Percentiles rank a stretch among this genome's conserved stretches.
These are phyloP conservation scores for Penicillium polonicum DNA, from an alignment of 2,329 filamentous ascomycete species.

Conservation along the genomic window DNA sequence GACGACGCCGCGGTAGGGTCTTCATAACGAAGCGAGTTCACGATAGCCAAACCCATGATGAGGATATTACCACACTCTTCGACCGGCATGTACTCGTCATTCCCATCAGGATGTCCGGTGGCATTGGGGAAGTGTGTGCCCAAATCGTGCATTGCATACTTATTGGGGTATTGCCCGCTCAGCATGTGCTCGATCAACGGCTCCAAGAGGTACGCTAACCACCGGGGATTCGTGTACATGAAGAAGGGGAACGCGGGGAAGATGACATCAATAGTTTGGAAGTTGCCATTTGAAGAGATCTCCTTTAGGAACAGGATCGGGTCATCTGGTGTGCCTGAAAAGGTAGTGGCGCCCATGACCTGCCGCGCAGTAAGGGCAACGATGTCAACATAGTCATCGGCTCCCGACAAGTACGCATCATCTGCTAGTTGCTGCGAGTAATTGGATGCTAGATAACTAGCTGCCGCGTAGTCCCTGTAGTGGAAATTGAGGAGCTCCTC, in stretches of 20 bases:
- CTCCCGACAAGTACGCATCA: slow-evolving; percentile 72
- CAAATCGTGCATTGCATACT: slow-evolving; percentile 55
- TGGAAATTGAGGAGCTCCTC: slow-evolving; percentile 71
- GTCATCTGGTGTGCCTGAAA: slow-evolving; percentile 67
- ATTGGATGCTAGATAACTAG: slow-evolving; percentile 63
- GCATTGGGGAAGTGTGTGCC: slow-evolving; percentile 56
- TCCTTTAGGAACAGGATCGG: slow-evolving; percentile 80
- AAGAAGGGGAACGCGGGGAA: slow-evolving; percentile 86
- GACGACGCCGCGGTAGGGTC: slow-evolving; percentile 57
- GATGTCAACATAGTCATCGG: slow-evolving; percentile 73
- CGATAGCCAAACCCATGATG: slow-evolving; percentile 75
- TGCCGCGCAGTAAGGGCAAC: slow-evolving; percentile 76
- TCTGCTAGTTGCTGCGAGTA: slow-evolving; percentile 69
- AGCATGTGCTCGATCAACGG: slow-evolving; percentile 78
- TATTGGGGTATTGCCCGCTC: slow-evolving; percentile 78
- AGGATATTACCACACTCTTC: slow-evolving; percentile 70
- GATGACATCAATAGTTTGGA: slow-evolving; percentile 83
- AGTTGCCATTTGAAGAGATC: slow-evolving; percentile 81
- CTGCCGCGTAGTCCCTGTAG: slow-evolving; percentile 69
- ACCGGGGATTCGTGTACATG: slow-evolving; percentile 77
- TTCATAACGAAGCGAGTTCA: slow-evolving; percentile 69
- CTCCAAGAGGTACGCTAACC: slow-evolving; percentile 76
- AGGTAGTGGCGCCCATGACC: slow-evolving; percentile 74
- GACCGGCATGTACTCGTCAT: slow-evolving; percentile 58
- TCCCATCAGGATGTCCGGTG: slow-evolving; percentile 54